A percentile compares a stretch with the other conserved stretches of the same genome.
Evolutionary conservation across 768 basidiomycete species (phyloP).

Genomic region (Trametes meyenii): DNA sequence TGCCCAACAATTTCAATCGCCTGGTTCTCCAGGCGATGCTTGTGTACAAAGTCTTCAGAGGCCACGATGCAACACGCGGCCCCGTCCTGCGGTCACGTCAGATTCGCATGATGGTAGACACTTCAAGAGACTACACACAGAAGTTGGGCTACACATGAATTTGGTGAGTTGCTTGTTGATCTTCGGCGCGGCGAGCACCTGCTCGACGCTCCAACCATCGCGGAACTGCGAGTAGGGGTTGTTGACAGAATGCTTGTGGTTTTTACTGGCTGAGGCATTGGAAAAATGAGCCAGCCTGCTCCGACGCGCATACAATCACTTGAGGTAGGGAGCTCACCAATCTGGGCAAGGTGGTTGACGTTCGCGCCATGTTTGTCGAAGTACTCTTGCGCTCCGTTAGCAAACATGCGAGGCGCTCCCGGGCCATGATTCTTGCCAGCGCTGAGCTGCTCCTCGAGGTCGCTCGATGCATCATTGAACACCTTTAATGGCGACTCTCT

Average conservation of each 20-base stretch:
- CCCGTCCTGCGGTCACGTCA: conserved; percentile 52
- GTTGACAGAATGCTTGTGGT: conserved; percentile 78
- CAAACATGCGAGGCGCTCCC: conserved; percentile 72
- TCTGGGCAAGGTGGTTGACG: conserved; percentile 71
- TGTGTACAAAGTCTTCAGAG: conserved; percentile 76
- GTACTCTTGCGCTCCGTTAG: conserved; percentile 75
- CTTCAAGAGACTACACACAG: conserved; percentile 43
- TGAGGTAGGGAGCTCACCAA: conserved; percentile 49
- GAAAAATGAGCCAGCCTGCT: background rate
- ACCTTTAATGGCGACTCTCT: conserved; percentile 50
- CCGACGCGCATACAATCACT: background rate
- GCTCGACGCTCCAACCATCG: conserved; percentile 73
- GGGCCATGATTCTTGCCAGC: conserved; percentile 69
- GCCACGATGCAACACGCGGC: conserved; percentile 78
- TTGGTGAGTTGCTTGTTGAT: conserved; percentile 77
- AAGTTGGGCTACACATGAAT: conserved; percentile 89
- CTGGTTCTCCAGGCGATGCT: conserved; percentile 77
- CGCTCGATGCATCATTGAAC: conserved; percentile 45
- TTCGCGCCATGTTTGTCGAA: conserved; percentile 72
- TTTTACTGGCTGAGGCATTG: conserved; percentile 65
- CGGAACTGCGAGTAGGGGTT: conserved; percentile 90
- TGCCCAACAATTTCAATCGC: conserved; percentile 81
- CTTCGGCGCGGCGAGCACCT: conserved; percentile 66
- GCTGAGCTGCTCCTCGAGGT: conserved; percentile 49
- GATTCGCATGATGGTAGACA: background rate